Base-by-base conservation (phyloP, 129 eudicot species). In the Flaveria trinervia region DNA sequence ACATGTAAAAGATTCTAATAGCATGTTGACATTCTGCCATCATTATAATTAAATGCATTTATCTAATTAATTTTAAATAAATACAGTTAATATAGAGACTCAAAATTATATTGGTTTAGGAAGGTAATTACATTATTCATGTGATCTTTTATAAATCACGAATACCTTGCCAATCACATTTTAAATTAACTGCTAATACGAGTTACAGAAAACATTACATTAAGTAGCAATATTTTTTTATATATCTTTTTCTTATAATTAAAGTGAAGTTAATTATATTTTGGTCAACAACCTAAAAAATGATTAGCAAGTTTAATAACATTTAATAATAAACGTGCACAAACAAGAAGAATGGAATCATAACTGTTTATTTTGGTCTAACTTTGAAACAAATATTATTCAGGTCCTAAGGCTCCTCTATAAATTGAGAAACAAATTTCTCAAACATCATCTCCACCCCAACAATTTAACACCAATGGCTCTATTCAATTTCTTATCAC, bases 381-480 rank as follows among this genome's bases (percentile, higher is more conserved):
- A 59, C 65, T 59, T 2, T 5, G 5, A 59, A 22, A 10, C n/a
- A 59, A 59, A 59, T 23, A 9, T 59, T 18, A 23, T 22, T 59
- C 36, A 59, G 1, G 5, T 36, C 11, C 3, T 0, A 16, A 2
- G 25, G 11, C 2, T 22, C 23, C n/a, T 33, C 39, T 59, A 59
- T 59, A 59, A 22, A 59, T 59, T 11, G 65, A 59, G 15, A 59
- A 5, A 5, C 65, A 59, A 59, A 59, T 22, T 23, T 23, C 65
- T 59, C 62, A 52, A 56, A 56, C 62, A 23, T 59, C 15, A 59
- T 23, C 65, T 10, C 36, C 65, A 59, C 36, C 36, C 65, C 11
- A 22, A 11, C 65, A 23, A 59, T 1, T 26, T 26, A 26, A 59
- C 54, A 55, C 3, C 72, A 75, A 75, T 75, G 79, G 72, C 50